phyloP scores from a whole-genome alignment of 305 asterid genomes.

The Solanum hybrid region DNA sequence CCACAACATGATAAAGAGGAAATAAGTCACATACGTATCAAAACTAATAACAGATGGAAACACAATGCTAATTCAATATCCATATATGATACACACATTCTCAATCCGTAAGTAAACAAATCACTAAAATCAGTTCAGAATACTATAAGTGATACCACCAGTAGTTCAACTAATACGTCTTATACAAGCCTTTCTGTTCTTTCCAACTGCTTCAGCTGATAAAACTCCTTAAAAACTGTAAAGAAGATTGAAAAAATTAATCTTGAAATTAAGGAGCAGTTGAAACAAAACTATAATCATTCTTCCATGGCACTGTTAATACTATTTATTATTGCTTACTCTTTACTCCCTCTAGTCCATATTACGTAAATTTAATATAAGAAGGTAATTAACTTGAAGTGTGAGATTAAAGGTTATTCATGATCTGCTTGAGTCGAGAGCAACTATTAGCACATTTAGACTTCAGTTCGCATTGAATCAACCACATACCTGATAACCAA shows the following conservation, averaged over 20 bases:
- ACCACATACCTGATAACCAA: not conserved
- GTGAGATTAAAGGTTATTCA: not conserved
- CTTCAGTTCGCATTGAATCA: not conserved
- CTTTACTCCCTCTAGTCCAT: not conserved
- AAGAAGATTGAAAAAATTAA: not conserved
- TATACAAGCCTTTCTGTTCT: not conserved
- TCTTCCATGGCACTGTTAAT: not conserved
- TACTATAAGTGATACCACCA: not conserved
- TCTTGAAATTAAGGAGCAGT: not conserved
- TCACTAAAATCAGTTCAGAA: not conserved
- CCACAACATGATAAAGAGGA: not conserved
- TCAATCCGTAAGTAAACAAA: not conserved
- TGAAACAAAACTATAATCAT: not conserved
- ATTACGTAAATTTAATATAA: not conserved
- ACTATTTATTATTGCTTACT: not conserved
- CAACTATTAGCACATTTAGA: not conserved
- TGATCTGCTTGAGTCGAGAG: not conserved
- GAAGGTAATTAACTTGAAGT: not conserved
- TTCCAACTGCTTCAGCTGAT: not conserved
- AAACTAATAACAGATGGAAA: not conserved
- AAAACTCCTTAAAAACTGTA: not conserved
- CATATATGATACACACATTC: not conserved
- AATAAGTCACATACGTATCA: not conserved
- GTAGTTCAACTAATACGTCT: not conserved
- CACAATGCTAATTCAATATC: not conserved